Conservation (phyloP, 169 alveolate species). For the Perkinsus chesapeaki region DNA sequence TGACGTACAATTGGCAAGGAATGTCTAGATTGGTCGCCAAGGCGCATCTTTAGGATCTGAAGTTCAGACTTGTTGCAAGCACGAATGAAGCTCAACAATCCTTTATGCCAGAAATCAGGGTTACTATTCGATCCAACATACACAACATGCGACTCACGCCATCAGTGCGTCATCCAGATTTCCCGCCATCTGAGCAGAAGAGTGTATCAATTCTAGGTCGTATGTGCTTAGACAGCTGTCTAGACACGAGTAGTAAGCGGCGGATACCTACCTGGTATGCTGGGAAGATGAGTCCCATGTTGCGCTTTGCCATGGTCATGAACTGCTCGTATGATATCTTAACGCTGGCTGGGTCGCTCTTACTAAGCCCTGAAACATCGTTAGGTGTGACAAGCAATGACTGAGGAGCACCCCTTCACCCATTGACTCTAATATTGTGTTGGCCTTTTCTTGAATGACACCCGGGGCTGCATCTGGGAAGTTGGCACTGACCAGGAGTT, state of each 20-base stretch:
- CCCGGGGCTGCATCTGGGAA: not conserved
- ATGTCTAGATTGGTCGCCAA: too few species aligned
- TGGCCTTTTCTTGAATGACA: not conserved
- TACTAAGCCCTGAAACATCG: not conserved
- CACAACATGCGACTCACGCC: not conserved
- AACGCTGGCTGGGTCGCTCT: not conserved
- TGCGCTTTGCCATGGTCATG: not conserved
- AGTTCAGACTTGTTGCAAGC: too few species aligned
- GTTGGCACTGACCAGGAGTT: not conserved
- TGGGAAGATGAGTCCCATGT: not conserved
- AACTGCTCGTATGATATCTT: not conserved
- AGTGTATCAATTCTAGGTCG: not conserved
- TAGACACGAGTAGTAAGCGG: not conserved
- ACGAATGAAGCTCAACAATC: too few species aligned
- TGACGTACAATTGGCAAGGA: too few species aligned
- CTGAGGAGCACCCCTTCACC: not conserved
- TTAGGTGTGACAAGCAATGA: not conserved
- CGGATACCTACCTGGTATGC: not conserved
- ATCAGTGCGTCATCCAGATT: not conserved
- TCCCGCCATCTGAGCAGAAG: not conserved
- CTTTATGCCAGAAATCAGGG: too few species aligned
- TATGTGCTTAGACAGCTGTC: not conserved
- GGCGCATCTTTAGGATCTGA: too few species aligned
- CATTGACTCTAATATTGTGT: not conserved
- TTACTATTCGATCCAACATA: too few species aligned